These are phyloP conservation scores for Tinospora cordifolia DNA, from an alignment of 164 flowering plant genomes.

Conservation along the genomic window DNA sequence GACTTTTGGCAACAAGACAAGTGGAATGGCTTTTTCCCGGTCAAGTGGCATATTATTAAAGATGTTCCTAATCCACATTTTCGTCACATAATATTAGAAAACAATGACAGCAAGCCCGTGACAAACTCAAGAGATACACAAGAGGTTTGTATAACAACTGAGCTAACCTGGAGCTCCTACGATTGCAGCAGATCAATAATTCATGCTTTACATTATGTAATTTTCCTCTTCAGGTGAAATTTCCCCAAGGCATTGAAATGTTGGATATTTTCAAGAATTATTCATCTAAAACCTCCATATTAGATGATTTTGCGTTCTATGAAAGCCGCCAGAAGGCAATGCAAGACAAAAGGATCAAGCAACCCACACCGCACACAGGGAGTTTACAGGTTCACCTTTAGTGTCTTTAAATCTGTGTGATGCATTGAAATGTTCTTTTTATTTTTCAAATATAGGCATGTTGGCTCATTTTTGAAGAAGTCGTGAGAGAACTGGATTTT, in stretches of 20 bases:
- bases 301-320: slow-evolving; percentile 79
- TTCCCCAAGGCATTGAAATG: slow-evolving; percentile 64
- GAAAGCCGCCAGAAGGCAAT: slow-evolving; percentile 73
- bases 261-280: slow-evolving; percentile 57
- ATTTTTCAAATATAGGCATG: too few relatives aligned
- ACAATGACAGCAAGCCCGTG: slow-evolving; percentile 70
- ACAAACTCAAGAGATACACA: slow-evolving; percentile 79
- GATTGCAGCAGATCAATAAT: background rate
- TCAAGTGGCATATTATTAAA: slow-evolving; percentile 78
- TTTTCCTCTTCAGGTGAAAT: slow-evolving; percentile 11
- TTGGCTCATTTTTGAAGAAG: too few relatives aligned
- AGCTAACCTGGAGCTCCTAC: background rate
- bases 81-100: slow-evolving; percentile 60
- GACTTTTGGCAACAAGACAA: slow-evolving; percentile 91
- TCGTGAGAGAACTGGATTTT: too few relatives aligned
- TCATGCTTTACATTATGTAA: background rate
- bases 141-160: slow-evolving; percentile 35
- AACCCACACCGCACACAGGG: slow-evolving; percentile 22
- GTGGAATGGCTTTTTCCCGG: slow-evolving; percentile 76
- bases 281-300: slow-evolving; percentile 52
- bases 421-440: too few relatives aligned
- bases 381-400: slow-evolving; percentile 32
- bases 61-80: slow-evolving; percentile 67
- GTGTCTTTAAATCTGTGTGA: too few relatives aligned
- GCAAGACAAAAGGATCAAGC: slow-evolving; percentile 56